Conservation (phyloP, 208 protist genomes). For the Leishmania turanica region DNA sequence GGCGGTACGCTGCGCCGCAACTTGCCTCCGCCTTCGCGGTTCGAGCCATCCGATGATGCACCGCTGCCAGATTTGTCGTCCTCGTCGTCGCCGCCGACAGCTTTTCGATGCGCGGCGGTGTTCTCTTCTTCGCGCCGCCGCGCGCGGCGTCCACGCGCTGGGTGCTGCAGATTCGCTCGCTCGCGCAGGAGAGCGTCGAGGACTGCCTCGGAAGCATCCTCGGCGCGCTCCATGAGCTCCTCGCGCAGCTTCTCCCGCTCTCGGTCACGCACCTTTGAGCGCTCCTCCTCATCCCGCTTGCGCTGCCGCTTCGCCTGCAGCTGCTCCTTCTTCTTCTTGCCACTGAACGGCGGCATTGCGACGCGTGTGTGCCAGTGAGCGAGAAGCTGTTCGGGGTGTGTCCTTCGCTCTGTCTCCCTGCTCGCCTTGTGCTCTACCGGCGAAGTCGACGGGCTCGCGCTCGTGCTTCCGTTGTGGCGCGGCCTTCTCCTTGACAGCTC, state of each 20-base stretch:
- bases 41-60: not conserved
- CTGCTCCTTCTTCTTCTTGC: slow-evolving; percentile 93
- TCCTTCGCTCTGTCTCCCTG: not conserved
- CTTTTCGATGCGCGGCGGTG: not conserved
- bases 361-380: not conserved
- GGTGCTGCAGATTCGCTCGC: slow-evolving; percentile 15
- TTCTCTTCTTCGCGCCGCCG: slow-evolving; percentile 12
- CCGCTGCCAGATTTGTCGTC: not conserved
- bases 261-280: slow-evolving; percentile 15
- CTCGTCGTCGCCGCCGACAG: not conserved
- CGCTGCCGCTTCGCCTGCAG: slow-evolving; percentile 82
- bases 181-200: slow-evolving; percentile 21
- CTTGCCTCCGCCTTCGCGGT: not conserved
- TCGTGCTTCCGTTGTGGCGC: not conserved
- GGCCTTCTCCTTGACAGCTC: not conserved
- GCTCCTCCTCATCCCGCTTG: slow-evolving; percentile 63
- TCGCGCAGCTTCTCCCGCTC: slow-evolving; percentile 36
- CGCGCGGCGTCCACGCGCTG: slow-evolving; percentile 1
- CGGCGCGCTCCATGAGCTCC: slow-evolving; percentile 20
- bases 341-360: slow-evolving; percentile 81
- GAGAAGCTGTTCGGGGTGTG: not conserved
- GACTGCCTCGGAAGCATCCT: slow-evolving; percentile 25
- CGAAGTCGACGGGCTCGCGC: not conserved
- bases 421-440: not conserved
- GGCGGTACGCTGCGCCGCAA: not conserved